These are phyloP conservation scores for Acacia acuminata DNA, from an alignment of 306 rosid species.

Conservation along the genomic window DNA sequence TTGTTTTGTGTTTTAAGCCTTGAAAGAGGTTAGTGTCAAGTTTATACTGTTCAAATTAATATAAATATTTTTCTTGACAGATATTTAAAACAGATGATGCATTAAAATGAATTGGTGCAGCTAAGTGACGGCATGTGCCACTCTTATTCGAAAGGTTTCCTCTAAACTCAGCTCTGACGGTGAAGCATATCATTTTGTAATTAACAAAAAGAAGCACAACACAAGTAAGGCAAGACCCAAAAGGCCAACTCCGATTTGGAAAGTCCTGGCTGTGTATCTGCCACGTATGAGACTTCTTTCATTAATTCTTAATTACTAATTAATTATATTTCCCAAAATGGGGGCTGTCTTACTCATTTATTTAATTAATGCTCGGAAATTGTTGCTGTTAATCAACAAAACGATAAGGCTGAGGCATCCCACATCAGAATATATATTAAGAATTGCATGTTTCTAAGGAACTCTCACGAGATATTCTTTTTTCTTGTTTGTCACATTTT, in stretches of 20 bases:
- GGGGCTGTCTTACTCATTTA: background rate
- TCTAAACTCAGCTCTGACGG: background rate
- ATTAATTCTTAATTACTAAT: slow-evolving; percentile 13
- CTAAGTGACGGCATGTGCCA: background rate
- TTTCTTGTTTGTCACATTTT: background rate
- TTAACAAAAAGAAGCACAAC: background rate
- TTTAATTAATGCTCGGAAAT: slow-evolving; percentile 32
- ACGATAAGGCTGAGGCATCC: background rate
- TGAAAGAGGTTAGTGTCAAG: too few species aligned
- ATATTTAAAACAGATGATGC: background rate
- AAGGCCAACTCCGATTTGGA: background rate
- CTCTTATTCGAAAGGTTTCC: background rate
- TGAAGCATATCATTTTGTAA: background rate
- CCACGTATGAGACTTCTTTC: slow-evolving; percentile 35
- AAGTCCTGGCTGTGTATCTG: slow-evolving; percentile 35
- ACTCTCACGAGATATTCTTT: slow-evolving; percentile 33
- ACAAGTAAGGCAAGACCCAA: background rate
- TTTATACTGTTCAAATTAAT: too few species aligned
- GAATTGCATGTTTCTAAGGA: slow-evolving; percentile 1
- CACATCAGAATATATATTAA: slow-evolving; percentile 21
- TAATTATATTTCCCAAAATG: slow-evolving; percentile 5
- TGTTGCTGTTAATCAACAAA: slow-evolving; percentile 21
- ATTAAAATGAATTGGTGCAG: background rate
- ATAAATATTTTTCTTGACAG: background rate
- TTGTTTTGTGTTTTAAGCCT: too few species aligned